Evolutionary conservation across 306 rosid genomes (phyloP).

Genomic region (Casuarina glauca): DNA sequence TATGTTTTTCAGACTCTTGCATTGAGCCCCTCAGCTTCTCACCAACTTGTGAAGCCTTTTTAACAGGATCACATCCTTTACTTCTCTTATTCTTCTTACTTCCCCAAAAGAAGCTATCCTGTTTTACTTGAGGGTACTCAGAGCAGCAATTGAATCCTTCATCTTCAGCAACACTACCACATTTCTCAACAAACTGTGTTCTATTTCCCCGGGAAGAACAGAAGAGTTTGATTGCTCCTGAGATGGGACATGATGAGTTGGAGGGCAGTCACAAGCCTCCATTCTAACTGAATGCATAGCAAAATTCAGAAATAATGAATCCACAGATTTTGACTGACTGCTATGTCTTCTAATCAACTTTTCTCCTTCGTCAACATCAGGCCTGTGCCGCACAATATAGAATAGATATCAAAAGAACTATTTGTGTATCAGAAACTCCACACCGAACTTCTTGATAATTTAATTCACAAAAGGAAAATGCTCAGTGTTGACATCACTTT

Average conservation of each 20-base stretch:
- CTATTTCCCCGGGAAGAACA: slow-evolving; percentile 71
- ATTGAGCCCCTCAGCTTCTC: slow-evolving; percentile 64
- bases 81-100: slow-evolving; percentile 66
- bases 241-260: slow-evolving; percentile 61
- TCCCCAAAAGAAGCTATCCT: slow-evolving; percentile 57
- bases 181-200: slow-evolving; percentile 56
- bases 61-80: slow-evolving; percentile 51
- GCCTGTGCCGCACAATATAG: slow-evolving; percentile 51
- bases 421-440: neutral
- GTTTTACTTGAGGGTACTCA: slow-evolving; percentile 56
- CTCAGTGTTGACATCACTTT: neutral
- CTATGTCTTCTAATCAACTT: slow-evolving; percentile 80
- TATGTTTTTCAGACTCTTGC: slow-evolving; percentile 86
- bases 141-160: slow-evolving; percentile 54
- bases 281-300: slow-evolving; percentile 98
- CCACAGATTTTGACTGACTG: slow-evolving; percentile 80
- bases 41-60: slow-evolving; percentile 78
- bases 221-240: slow-evolving; percentile 60
- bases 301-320: slow-evolving; percentile 85
- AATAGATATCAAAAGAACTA: neutral
- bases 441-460: neutral
- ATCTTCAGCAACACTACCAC: slow-evolving; percentile 45
- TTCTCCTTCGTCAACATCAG: slow-evolving; percentile 94
- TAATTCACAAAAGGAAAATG: neutral
- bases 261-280: slow-evolving; percentile 99